Conservation (phyloP, 2,329 filamentous ascomycete genomes). For the Thyridium curvatum region DNA sequence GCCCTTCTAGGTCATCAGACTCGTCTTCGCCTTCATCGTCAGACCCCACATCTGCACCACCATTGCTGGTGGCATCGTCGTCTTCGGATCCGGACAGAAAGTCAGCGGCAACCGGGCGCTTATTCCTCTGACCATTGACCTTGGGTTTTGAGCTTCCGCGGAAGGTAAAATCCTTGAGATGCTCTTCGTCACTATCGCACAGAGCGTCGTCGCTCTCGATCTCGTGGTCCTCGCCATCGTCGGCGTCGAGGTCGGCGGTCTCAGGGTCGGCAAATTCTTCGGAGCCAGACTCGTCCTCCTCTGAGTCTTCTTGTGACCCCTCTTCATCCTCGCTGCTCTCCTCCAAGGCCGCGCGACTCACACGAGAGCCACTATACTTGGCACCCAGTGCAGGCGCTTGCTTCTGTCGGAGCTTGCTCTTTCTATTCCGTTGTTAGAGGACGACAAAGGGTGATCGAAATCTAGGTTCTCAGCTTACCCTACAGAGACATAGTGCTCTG, state of each 20-base stretch:
- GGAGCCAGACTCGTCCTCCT: constrained; percentile 23
- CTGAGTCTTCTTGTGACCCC: constrained; percentile 34
- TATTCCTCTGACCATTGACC: constrained; percentile 24
- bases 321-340: constrained; percentile 48
- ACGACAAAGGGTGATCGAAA: neutral
- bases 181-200: constrained; percentile 77
- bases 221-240: constrained; percentile 50
- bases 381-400: constrained; percentile 65
- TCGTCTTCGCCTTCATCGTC: constrained; percentile 21
- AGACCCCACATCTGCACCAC: constrained; percentile 11
- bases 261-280: constrained; percentile 50
- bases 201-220: constrained; percentile 66
- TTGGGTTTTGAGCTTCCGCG: constrained; percentile 50
- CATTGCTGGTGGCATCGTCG: constrained; percentile 22
- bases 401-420: constrained; percentile 75
- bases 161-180: constrained; percentile 67
- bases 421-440: constrained; percentile 36
- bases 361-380: constrained; percentile 70
- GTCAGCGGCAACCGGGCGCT: constrained; percentile 47
- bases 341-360: constrained; percentile 64
- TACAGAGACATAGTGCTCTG: constrained; percentile 82
- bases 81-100: constrained; percentile 46
- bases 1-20: constrained; percentile 15
- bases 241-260: constrained; percentile 44
- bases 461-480: constrained; percentile 39